phyloP scores from a whole-genome alignment of 768 basidiomycete genomes.

The Psilocybe cyanescens region DNA sequence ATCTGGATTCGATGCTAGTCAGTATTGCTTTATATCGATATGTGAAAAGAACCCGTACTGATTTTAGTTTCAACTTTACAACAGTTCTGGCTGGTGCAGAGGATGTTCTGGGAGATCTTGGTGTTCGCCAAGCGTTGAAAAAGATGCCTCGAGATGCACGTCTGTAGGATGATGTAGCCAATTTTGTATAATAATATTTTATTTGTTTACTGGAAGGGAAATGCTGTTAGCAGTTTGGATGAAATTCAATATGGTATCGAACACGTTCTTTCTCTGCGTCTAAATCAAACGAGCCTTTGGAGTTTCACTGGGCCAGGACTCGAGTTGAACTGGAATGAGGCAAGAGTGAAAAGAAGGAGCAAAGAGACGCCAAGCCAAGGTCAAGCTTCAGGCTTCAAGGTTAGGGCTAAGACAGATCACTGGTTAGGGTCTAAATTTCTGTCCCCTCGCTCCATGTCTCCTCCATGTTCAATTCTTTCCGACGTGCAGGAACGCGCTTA shows the following conservation, averaged over 20 bases:
- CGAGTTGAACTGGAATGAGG: background rate
- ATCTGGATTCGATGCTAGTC: constrained; percentile 79
- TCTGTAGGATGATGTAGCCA: constrained; percentile 16
- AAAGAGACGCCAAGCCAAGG: too few species aligned
- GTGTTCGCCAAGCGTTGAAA: constrained; percentile 36
- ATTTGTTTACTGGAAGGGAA: background rate
- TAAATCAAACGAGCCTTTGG: too few species aligned
- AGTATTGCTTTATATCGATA: constrained; percentile 27
- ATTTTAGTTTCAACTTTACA: constrained; percentile 5
- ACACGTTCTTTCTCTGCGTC: background rate
- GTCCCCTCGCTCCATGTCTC: constrained; percentile 15
- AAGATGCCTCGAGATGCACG: constrained; percentile 36
- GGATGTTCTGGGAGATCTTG: constrained; percentile 35
- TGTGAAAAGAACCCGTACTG: constrained; percentile 10
- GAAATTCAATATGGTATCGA: background rate
- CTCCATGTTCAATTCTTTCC: constrained; percentile 27
- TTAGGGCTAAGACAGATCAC: constrained; percentile 11
- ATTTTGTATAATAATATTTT: background rate
- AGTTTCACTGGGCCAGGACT: too few species aligned
- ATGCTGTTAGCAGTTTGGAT: background rate
- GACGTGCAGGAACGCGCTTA: constrained; percentile 23
- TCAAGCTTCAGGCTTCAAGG: background rate
- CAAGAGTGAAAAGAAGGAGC: background rate
- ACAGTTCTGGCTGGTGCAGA: constrained; percentile 68
- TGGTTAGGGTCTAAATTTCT: constrained; percentile 28